phyloP scores from a whole-genome alignment of 805 yeast genomes.

The Ogataea angusta region DNA sequence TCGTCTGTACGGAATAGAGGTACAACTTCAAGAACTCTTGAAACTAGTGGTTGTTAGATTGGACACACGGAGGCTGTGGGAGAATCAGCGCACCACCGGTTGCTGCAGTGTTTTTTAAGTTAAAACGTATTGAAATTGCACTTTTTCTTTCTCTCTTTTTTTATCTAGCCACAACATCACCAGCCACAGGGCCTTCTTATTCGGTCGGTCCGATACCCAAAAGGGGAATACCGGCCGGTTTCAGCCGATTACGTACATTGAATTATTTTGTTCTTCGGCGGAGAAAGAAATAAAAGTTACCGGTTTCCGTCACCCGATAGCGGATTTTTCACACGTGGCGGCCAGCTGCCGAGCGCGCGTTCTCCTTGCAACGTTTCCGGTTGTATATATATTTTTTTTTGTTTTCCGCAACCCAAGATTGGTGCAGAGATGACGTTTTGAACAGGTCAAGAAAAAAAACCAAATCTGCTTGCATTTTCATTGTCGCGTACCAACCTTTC shows the following conservation, averaged over 20 bases:
- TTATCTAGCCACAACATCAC: not conserved
- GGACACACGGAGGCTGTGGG: not conserved
- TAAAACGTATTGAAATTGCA: not conserved
- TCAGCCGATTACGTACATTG: not conserved
- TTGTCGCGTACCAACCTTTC: not conserved
- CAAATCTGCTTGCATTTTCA: not conserved
- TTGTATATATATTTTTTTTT: not conserved
- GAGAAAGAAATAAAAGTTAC: not conserved
- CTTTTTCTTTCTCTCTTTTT: not conserved
- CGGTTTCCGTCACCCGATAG: not conserved
- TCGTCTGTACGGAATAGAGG: not conserved
- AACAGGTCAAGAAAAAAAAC: conserved; percentile 12
- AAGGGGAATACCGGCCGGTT: not conserved
- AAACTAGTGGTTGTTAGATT: not conserved
- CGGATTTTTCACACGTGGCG: conserved; percentile 3
- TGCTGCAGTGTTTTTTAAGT: not conserved
- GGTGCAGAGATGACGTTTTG: conserved; percentile 6
- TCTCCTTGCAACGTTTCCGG: conserved; percentile 8
- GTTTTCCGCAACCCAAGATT: not conserved
- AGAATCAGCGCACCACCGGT: not conserved
- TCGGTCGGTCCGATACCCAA: not conserved
- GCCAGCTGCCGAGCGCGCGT: conserved; percentile 4
- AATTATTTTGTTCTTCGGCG: not conserved
- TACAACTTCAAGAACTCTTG: not conserved
- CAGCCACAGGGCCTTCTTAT: not conserved